These are phyloP conservation scores for Aspergillus tubingensis DNA, from an alignment of 2,329 filamentous ascomycete species.

Conservation along the genomic window DNA sequence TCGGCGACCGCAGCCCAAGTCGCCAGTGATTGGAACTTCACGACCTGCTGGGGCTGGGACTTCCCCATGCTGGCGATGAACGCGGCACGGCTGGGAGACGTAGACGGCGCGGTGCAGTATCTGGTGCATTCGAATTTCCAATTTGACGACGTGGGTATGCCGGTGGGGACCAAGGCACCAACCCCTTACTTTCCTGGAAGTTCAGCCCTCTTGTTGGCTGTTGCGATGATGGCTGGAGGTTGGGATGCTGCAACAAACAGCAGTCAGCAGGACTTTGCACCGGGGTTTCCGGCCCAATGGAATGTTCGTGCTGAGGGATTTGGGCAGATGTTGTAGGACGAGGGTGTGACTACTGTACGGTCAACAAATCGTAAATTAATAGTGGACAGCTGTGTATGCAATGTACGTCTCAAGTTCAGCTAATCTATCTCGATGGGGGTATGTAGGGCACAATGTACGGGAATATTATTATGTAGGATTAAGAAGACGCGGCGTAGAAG, in stretches of 20 bases:
- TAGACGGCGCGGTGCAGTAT: constrained; percentile 43
- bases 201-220: constrained; percentile 52
- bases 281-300: background rate
- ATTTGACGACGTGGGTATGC: constrained; percentile 61
- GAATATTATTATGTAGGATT: background rate
- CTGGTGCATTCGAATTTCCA: constrained; percentile 53
- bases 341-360: background rate
- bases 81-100: constrained; percentile 45
- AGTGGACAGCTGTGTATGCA: background rate
- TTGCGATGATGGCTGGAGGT: constrained; percentile 60
- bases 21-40: constrained; percentile 45
- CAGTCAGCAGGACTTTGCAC: background rate
- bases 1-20: constrained; percentile 44
- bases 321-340: background rate
- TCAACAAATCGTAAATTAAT: background rate
- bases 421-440: constrained; percentile 11
- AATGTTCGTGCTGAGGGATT: background rate
- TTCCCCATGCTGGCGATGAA: constrained; percentile 52
- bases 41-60: constrained; percentile 51
- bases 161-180: constrained; percentile 54
- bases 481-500: background rate
- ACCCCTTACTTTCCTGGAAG: constrained; percentile 61
- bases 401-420: background rate
- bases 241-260: constrained; percentile 48
- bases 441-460: constrained; percentile 4